Percentiles rank a stretch among this genome's conserved stretches.
These are phyloP conservation scores for Syzygium syzygioides DNA, from an alignment of 441 rosid genomes.

Conservation along the genomic window DNA sequence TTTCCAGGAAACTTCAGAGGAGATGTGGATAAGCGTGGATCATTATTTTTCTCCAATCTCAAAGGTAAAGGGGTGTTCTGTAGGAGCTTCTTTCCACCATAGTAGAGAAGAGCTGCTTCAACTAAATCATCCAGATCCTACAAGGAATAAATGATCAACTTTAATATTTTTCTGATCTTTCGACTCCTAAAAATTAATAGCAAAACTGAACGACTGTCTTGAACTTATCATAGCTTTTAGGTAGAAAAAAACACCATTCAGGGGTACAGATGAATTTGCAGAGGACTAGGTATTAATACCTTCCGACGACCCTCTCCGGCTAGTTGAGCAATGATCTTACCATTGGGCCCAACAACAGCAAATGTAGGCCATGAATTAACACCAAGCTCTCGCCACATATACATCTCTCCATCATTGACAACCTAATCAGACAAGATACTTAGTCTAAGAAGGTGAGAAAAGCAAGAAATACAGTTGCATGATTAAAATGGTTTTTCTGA, in stretches of 20 bases:
- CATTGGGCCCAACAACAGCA: slow-evolving; percentile 80
- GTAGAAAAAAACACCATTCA: not conserved
- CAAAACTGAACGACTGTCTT: not conserved
- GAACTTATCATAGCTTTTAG: not conserved
- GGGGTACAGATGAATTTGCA: not conserved
- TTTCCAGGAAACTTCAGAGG: slow-evolving; percentile 96
- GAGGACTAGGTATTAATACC: slow-evolving; percentile 34
- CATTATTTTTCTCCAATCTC: slow-evolving; percentile 78
- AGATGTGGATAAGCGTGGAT: slow-evolving; percentile 68
- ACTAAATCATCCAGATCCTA: slow-evolving; percentile 91
- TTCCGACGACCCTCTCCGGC: slow-evolving; percentile 86
- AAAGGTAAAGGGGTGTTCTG: slow-evolving; percentile 59
- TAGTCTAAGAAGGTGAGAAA: not conserved
- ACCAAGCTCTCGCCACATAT: slow-evolving; percentile 87
- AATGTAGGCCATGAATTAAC: slow-evolving; percentile 97
- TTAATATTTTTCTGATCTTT: not conserved
- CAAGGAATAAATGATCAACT: not conserved
- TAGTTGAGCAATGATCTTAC: slow-evolving; percentile 77
- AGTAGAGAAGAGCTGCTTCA: slow-evolving; percentile 80
- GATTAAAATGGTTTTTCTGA: not conserved
- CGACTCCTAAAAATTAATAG: not conserved
- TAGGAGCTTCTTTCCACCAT: slow-evolving; percentile 65
- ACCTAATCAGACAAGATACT: slow-evolving; percentile 45
- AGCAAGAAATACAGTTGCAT: not conserved
- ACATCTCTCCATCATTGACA: slow-evolving; percentile 96